These are phyloP conservation scores for Asterionellopsis glacialis DNA, from an alignment of 108 stramenopile genomes.

Conservation along the genomic window DNA sequence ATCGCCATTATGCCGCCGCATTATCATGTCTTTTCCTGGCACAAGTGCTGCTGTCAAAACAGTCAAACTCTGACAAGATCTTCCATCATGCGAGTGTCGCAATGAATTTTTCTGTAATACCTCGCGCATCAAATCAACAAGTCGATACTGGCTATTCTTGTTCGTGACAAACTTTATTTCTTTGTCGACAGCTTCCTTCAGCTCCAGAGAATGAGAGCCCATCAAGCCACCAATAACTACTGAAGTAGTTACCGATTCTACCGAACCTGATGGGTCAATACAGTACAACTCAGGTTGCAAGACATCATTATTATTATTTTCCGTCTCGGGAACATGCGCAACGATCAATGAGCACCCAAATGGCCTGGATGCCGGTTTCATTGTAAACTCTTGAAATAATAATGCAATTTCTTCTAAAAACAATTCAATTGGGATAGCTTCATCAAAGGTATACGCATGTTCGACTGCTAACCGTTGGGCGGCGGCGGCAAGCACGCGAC, in stretches of 20 bases:
- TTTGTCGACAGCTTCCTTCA: too few species aligned
- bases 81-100: too few species aligned
- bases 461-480: constrained; percentile 66
- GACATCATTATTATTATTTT: neutral
- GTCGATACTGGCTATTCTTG: too few species aligned
- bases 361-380: constrained; percentile 67
- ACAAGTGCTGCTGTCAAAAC: too few species aligned
- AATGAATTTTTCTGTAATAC: too few species aligned
- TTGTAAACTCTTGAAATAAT: constrained; percentile 75
- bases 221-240: constrained; percentile 2
- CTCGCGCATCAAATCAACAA: too few species aligned
- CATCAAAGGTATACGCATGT: constrained; percentile 68
- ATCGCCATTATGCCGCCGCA: too few species aligned
- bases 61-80: too few species aligned
- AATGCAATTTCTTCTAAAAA: constrained; percentile 61
- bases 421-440: constrained; percentile 46
- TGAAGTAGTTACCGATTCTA: constrained; percentile 3
- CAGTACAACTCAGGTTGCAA: constrained; percentile 46
- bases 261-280: constrained; percentile 70
- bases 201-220: neutral
- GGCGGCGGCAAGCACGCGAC: constrained; percentile 55
- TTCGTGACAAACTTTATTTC: too few species aligned
- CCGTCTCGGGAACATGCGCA: constrained; percentile 25
- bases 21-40: too few species aligned
- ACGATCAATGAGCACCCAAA: constrained; percentile 73